These are phyloP conservation scores for Leucosporidium scottii DNA, from an alignment of 768 basidiomycete species.

Conservation along the genomic window DNA sequence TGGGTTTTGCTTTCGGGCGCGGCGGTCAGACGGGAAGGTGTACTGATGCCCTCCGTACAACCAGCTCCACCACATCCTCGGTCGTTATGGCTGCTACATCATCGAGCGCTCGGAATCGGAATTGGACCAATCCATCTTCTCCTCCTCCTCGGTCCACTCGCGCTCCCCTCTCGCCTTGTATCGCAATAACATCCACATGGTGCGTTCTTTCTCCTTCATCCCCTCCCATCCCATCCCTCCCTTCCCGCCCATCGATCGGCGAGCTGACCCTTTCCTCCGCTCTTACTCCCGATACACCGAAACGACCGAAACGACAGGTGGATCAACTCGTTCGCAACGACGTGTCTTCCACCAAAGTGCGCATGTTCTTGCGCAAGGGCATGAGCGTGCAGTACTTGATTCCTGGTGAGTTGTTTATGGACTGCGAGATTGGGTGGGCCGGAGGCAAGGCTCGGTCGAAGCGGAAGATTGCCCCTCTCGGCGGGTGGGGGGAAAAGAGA, in stretches of 20 bases:
- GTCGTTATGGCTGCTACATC: slow-evolving; percentile 87
- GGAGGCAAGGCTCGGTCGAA: too few relatives aligned
- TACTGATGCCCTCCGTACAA: too few relatives aligned
- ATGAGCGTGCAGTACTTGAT: slow-evolving; percentile 66
- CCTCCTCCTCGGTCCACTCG: slow-evolving; percentile 37
- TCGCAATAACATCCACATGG: slow-evolving; percentile 48
- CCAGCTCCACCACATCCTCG: slow-evolving; percentile 65
- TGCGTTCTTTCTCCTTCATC: too few relatives aligned
- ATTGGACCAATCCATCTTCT: slow-evolving; percentile 46
- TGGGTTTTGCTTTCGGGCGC: too few relatives aligned
- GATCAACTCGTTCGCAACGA: slow-evolving; percentile 41
- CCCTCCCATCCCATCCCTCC: too few relatives aligned
- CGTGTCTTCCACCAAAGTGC: slow-evolving; percentile 61
- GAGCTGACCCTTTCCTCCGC: slow-evolving; percentile 22
- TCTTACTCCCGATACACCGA: background rate
- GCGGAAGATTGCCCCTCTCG: too few relatives aligned
- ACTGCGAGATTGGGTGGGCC: too few relatives aligned
- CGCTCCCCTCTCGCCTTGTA: slow-evolving; percentile 47
- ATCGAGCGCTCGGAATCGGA: slow-evolving; percentile 88
- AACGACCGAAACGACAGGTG: background rate
- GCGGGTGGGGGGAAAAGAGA: too few relatives aligned
- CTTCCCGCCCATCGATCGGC: too few relatives aligned
- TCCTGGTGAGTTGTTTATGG: slow-evolving; percentile 62
- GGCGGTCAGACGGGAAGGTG: too few relatives aligned
- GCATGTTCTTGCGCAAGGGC: slow-evolving; percentile 47